Evolutionary conservation across 345 rosid genomes (phyloP).

Genomic region (Ceriops decandra): DNA sequence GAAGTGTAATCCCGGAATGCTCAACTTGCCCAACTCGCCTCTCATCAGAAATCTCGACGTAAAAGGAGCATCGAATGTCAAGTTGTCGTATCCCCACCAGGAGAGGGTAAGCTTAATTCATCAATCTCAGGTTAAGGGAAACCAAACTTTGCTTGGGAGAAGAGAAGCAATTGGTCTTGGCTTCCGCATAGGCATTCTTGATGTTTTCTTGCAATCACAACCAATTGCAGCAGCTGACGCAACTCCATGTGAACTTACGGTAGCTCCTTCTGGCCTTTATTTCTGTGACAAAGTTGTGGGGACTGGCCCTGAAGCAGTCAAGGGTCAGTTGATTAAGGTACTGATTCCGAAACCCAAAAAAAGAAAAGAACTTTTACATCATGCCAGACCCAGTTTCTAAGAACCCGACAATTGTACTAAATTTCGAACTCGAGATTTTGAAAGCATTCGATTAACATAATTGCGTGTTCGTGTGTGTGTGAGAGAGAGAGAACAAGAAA

Average conservation of each 20-base stretch:
- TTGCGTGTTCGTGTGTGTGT: too few species aligned
- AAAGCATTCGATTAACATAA: too few species aligned
- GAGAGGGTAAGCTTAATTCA: constrained; percentile 11
- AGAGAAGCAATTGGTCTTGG: constrained; percentile 59
- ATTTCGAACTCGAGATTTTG: too few species aligned
- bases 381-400: too few species aligned
- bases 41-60: constrained; percentile 10
- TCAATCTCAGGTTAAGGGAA: constrained; percentile 17
- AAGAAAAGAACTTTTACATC: too few species aligned
- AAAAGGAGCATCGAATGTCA: constrained; percentile 17
- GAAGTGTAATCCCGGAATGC: constrained; percentile 27
- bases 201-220: constrained; percentile 27
- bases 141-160: constrained; percentile 35
- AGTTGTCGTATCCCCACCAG: constrained; percentile 14
- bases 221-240: constrained; percentile 38
- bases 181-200: constrained; percentile 31
- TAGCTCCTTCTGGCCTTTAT: constrained; percentile 83
- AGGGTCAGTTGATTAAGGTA: constrained; percentile 87
- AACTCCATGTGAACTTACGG: constrained; percentile 56
- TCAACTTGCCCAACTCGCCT: constrained; percentile 17
- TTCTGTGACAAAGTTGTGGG: constrained; percentile 79
- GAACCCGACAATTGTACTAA: too few species aligned
- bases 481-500: too few species aligned
- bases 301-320: constrained; percentile 66
- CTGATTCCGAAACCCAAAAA: not conserved